Conservation (phyloP, 805 yeast species). For the Pichia manshurica region DNA sequence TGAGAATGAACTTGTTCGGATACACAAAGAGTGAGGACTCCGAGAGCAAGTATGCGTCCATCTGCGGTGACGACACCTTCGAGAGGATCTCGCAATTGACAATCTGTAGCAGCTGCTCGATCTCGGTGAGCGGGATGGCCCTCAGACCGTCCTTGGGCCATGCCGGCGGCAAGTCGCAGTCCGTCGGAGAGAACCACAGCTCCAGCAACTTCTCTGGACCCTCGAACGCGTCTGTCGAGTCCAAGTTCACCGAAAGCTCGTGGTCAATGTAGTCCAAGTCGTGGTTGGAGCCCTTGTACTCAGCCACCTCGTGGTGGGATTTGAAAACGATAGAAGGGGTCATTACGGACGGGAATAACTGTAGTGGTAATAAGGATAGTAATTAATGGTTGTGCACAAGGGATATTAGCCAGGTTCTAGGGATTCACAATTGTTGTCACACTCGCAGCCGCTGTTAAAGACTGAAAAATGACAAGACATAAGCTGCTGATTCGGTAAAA, state of each 20-base stretch:
- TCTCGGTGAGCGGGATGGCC: slow-evolving; percentile 54
- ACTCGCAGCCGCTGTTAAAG: no score
- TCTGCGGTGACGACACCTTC: slow-evolving; percentile 53
- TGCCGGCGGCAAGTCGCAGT: slow-evolving; percentile 32
- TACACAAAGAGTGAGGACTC: slow-evolving; percentile 90
- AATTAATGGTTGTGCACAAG: no score
- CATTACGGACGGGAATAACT: slow-evolving; percentile 2
- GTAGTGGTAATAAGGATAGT: no score
- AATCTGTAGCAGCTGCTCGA: slow-evolving; percentile 69
- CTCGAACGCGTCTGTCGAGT: slow-evolving; percentile 89
- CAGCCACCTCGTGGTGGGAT: slow-evolving; percentile 7
- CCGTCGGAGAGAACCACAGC: slow-evolving; percentile 71
- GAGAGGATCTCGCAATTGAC: slow-evolving; percentile 89
- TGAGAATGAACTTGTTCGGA: slow-evolving; percentile 76
- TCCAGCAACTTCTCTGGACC: slow-evolving; percentile 95
- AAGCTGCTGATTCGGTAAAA: no score
- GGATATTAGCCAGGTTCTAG: no score
- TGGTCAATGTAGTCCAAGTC: slow-evolving; percentile 54
- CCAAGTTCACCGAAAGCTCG: slow-evolving; percentile 69
- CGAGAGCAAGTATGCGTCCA: slow-evolving; percentile 82
- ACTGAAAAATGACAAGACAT: no score
- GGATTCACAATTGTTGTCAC: no score
- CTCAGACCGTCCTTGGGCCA: slow-evolving; percentile 47
- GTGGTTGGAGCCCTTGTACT: slow-evolving; percentile 13
- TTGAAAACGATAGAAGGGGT: slow-evolving; percentile 14